These are phyloP conservation scores for Allium cepa DNA, from an alignment of 106 monocot genomes.

Conservation along the genomic window DNA sequence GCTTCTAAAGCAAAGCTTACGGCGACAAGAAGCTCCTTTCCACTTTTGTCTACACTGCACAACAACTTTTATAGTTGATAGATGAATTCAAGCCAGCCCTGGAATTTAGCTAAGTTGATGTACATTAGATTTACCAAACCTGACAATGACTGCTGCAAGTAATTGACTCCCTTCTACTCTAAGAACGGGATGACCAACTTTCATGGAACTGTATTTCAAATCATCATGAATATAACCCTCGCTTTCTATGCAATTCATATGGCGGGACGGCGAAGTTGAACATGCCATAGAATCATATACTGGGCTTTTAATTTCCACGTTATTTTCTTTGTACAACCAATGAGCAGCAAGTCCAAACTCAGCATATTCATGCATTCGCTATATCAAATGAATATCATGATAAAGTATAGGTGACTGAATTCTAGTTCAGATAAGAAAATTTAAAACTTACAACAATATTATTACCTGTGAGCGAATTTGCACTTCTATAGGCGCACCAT, in stretches of 20 bases:
- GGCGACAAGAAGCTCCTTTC: constrained; percentile 85
- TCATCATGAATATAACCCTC: constrained; percentile 36
- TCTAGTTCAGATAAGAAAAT: neutral
- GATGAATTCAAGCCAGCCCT: neutral
- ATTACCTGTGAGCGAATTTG: constrained; percentile 92
- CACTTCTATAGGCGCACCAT: constrained; percentile 78
- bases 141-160: constrained; percentile 78
- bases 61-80: constrained; percentile 6
- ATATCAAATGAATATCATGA: neutral
- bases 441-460: neutral
- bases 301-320: constrained; percentile 17
- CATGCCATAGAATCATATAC: constrained; percentile 26
- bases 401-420: neutral
- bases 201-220: constrained; percentile 56
- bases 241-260: constrained; percentile 36
- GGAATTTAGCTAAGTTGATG: too few relatives aligned
- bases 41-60: constrained; percentile 75
- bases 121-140: constrained; percentile 23
- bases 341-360: constrained; percentile 91
- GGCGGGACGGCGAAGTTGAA: constrained; percentile 20
- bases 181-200: constrained; percentile 86
- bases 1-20: constrained; percentile 90
- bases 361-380: constrained; percentile 92
- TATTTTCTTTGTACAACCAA: constrained; percentile 91
- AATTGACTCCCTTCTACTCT: constrained; percentile 85